Conservation (phyloP, 495 filamentous ascomycete species). For the Talaromyces borbonicus region DNA sequence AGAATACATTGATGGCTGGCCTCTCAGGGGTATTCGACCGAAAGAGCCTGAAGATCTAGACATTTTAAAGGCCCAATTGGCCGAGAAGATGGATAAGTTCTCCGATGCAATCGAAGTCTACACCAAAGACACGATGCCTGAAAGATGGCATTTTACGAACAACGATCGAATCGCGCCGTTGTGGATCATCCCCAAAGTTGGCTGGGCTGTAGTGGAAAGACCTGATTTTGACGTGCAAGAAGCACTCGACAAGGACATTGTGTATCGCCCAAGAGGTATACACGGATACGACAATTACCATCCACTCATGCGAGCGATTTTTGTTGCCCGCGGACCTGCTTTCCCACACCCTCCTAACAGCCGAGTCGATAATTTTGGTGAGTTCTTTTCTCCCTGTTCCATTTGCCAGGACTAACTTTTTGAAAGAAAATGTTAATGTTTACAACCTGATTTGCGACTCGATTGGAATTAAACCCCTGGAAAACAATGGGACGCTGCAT, state of each 20-base stretch:
- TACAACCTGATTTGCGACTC: slow-evolving; percentile 92
- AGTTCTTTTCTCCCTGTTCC: slow-evolving; percentile 24
- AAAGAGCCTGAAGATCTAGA: slow-evolving; percentile 51
- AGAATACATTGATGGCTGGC: slow-evolving; percentile 89
- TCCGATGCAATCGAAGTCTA: slow-evolving; percentile 74
- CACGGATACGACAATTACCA: slow-evolving; percentile 89
- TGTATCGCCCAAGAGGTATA: slow-evolving; percentile 67
- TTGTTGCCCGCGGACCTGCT: slow-evolving; percentile 77
- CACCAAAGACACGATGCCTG: slow-evolving; percentile 77
- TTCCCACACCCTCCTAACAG: slow-evolving; percentile 80
- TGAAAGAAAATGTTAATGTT: slow-evolving; percentile 79
- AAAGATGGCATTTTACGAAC: slow-evolving; percentile 74
- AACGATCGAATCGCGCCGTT: slow-evolving; percentile 84
- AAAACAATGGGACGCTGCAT: slow-evolving; percentile 83
- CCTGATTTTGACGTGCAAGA: slow-evolving; percentile 63
- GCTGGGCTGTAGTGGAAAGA: slow-evolving; percentile 78
- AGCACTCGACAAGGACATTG: slow-evolving; percentile 45
- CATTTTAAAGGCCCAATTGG: slow-evolving; percentile 23
- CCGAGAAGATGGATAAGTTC: slow-evolving; percentile 34
- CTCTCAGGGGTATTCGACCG: slow-evolving; percentile 76
- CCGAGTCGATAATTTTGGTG: slow-evolving; percentile 73
- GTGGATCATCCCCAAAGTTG: slow-evolving; percentile 84
- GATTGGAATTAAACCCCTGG: slow-evolving; percentile 52
- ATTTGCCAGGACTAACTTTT: slow-evolving; percentile 12
- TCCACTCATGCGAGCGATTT: slow-evolving; percentile 87